A percentile compares a stretch with the other conserved stretches of the same genome.
These are phyloP conservation scores for Eutypella sp. DNA, from an alignment of 2,329 filamentous ascomycete genomes.

Conservation along the genomic window DNA sequence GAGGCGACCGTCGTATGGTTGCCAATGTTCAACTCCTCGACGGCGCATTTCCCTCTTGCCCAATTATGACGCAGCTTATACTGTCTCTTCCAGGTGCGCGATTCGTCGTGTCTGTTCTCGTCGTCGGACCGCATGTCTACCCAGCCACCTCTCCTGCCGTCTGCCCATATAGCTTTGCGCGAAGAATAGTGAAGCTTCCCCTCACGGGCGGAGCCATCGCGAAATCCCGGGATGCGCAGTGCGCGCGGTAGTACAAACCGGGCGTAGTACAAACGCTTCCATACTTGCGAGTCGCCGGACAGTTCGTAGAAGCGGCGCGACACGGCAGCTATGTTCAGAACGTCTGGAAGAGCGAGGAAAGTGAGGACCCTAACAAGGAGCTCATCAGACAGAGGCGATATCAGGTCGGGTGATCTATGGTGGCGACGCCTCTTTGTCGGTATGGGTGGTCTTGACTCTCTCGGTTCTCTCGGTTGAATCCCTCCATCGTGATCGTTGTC, in stretches of 20 bases:
- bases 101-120: conserved; percentile 21
- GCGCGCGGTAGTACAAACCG: conserved; percentile 81
- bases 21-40: conserved; percentile 63
- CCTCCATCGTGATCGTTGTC: conserved; percentile 14
- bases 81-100: conserved; percentile 52
- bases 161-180: conserved; percentile 39
- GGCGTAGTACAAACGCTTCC: conserved; percentile 84
- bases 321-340: conserved; percentile 60
- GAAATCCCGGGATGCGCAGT: conserved; percentile 65
- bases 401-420: conserved; percentile 43
- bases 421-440: conserved; percentile 38
- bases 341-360: conserved; percentile 62
- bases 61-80: conserved; percentile 90
- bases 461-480: conserved; percentile 10
- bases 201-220: conserved; percentile 28
- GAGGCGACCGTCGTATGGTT: conserved; percentile 11
- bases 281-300: conserved; percentile 77
- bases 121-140: conserved; percentile 53
- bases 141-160: conserved; percentile 38
- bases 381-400: conserved; percentile 80
- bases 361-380: conserved; percentile 79
- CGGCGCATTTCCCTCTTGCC: conserved; percentile 73
- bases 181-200: conserved; percentile 42
- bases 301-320: conserved; percentile 71
- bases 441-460: no score